Base-by-base conservation (phyloP, 257 asterid genomes). In the Buddleja alternifolia region DNA sequence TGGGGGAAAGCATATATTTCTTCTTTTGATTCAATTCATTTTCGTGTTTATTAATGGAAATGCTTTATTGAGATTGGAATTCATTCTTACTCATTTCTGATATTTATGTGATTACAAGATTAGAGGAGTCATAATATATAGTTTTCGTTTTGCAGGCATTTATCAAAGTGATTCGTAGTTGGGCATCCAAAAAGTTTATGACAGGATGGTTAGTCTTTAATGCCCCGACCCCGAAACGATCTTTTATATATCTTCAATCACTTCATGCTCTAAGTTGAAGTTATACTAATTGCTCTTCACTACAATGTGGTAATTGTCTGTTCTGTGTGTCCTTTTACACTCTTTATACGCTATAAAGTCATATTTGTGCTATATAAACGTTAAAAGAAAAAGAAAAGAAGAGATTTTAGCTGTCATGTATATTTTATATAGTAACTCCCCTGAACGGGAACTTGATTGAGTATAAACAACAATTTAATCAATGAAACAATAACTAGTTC, bases 101-200 rank as follows among this genome's bases (percentile, higher is more conserved):
- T n/a, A n/a, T n/a, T n/a, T 9, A 64, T 29, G 23, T 53, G 25
- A 23, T 45, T 3, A 12, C 34, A 65, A 32, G 57, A 45, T 46
- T 25, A 15, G 17, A 40, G n/a, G n/a, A 41, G 14, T 7, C 10
- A 12, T 4, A 48, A n/a, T n/a, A n/a, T n/a, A 41, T 51, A 4
- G 11, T 62, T 69, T 62, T 19, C 3, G 19, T 56, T 59, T 58
- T 74, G 83, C 85, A 88, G 90, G 93, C 92, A 55, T 80, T 88
- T 54, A 60, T 77, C 84, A 85, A 83, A 74, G 92, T 88, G 9
- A 72, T 88, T 60, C 90, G 89, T 69, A 88, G 96, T 75, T 88
- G 96, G 96, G 85, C 88, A 3, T 88, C 82, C 63, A 88, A 88
- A 69, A 88, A 88, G 81, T 86, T 88, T 69, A 86, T 88, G 86